Evolutionary conservation across 768 basidiomycete genomes (phyloP), one percentile per base, ranked within the genome.

Genomic region (Hericium erinaceus): DNA sequence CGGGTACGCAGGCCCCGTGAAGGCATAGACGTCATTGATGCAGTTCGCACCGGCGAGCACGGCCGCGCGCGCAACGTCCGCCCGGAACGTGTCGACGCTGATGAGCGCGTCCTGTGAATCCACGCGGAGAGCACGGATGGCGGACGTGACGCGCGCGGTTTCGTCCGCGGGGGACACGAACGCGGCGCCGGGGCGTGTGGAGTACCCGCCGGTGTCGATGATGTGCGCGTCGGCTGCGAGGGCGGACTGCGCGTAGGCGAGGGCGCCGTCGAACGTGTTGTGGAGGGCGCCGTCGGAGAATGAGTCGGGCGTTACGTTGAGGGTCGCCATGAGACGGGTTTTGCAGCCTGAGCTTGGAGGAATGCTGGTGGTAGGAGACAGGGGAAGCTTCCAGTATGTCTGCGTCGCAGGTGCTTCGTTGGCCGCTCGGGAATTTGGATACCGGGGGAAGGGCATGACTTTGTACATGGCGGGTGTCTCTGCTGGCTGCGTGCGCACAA

Each of bases 231-330:
- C 87, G 0, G 74, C 74, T 0, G 69, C 60, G 2, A 83, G 73
- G 0, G 91, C 77, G 3, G 72, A 53, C 3, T 66, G 60, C 0
- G 77, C 74, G 60, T 86, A 88, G 2, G 66, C 64, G 15, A 92
- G 64, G 0, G 87, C 89, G 10, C 75, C 67, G 0, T 77, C 62
- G 11, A 84, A 61, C 0, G 76, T 77, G 60, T 78, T 75, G 68
- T 87, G 75, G 18, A 70, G 66, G 0, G 83, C 77, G 10, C 93
- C 93, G 60, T 98, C 94, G 0, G 95, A 98, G 72, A 98, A 98
- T 0, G 95, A 97, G 71, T 99, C 95, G 2, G 95, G 95, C 0
- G 95, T 98, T 6, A 80, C 80, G 67, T 98, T 98, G 57, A 99
- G 79, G 1, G 91, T 97, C 0, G 87, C 87, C 95, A 98, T 98